phyloP scores from a whole-genome alignment of 163 green algal genomes.

The Volvox carteri region DNA sequence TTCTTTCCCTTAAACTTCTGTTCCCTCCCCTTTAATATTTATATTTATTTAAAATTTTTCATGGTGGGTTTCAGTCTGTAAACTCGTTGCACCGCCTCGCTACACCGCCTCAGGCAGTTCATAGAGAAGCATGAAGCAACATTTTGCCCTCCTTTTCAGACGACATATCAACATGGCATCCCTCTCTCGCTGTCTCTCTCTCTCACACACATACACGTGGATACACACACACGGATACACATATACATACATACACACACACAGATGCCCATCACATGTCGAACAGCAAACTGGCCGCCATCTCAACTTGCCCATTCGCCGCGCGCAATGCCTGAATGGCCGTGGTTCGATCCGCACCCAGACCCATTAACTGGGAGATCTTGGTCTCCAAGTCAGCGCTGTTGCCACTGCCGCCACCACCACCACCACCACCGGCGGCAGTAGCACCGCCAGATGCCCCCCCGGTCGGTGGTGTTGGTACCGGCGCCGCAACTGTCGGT shows the following conservation, averaged over 20 bases:
- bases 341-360: conserved; percentile 62
- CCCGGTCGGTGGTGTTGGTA: neutral
- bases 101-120: too few species aligned
- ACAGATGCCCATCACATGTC: conserved; percentile 29
- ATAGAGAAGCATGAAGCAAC: too few species aligned
- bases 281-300: conserved; percentile 74
- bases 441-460: neutral
- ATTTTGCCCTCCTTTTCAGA: too few species aligned
- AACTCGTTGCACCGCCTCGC: too few species aligned
- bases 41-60: too few species aligned
- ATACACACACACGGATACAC: neutral
- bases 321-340: conserved; percentile 63
- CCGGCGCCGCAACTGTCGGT: neutral
- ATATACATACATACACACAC: neutral
- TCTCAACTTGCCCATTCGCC: conserved; percentile 69
- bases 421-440: neutral
- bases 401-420: neutral
- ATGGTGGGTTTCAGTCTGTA: too few species aligned
- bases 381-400: conserved; percentile 45
- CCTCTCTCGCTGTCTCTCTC: too few species aligned
- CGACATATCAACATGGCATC: too few species aligned
- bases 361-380: conserved; percentile 63
- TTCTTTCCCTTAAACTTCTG: too few species aligned
- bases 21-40: too few species aligned
- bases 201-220: neutral